Base-by-base conservation (phyloP, 2,329 filamentous ascomycete species). In the Fusarium odoratissimum region DNA sequence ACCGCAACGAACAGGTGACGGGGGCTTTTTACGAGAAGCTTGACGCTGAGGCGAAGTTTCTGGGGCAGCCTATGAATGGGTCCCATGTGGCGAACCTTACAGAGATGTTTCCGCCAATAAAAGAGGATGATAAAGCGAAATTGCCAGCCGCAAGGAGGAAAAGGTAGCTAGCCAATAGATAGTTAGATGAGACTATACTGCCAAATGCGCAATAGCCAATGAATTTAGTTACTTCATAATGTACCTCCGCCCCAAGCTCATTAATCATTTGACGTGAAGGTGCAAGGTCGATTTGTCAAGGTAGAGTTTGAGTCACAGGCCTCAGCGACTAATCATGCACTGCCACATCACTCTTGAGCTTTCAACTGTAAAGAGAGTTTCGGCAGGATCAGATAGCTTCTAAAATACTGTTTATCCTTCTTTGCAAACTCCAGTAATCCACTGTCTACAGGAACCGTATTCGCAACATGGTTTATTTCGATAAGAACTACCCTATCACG, bases 331-430 rank as follows among this genome's bases (percentile, higher is more conserved):
- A 5, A 46, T 46, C 13, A 11, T 9, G 25, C 3, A 14, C 14
- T 3, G 1, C 3, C 19, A 21, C 6, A 30, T 45, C 3, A 28
- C 12, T 14, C 4, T 1, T 19, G 8, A 10, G 6, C 3, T 12
- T 7, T 21, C 3, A 45, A 21, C 23, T 28, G 11, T 9, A 28
- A 7, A 8, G 0, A 9, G 7, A 3, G 3, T 19, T 13, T 25
- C 7, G 25, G 17, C 7, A 25, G 23, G 11, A 19, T 33, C 3
- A 7, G 2, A 9, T 4, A 17, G 40, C n/a, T 17, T 4, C 3
- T 0, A 23, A 10, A 7, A 0, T 16, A 42, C 1, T 16, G 6
- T 16, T 16, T 11, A 23, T 23, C 5, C 1, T 16, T 16, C 21
- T 23, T 41, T 11, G 8, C 21, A 11, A n/a, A 8, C 11, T 13